Evolutionary conservation across 495 filamentous ascomycete genomes (phyloP).

Genomic region (Neurospora intermedia): DNA sequence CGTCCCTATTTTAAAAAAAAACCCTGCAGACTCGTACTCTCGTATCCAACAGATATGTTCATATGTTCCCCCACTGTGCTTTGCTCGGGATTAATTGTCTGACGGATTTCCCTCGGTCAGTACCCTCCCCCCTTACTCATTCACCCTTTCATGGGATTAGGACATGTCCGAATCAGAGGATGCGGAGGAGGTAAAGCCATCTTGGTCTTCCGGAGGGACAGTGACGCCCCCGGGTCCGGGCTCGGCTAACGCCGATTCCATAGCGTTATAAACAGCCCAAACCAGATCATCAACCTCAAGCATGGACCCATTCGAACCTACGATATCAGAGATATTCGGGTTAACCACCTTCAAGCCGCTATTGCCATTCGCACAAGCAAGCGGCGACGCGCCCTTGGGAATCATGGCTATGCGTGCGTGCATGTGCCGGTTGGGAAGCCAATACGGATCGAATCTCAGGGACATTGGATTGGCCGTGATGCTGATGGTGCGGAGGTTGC

Average conservation of each 20-base stretch:
- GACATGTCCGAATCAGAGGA: not conserved
- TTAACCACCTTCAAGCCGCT: not conserved
- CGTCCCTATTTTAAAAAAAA: not conserved
- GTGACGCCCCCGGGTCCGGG: not conserved
- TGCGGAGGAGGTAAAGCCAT: not conserved
- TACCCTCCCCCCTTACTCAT: not conserved
- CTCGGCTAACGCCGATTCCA: not conserved
- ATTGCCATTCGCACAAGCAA: not conserved
- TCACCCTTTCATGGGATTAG: not conserved
- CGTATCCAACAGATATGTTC: not conserved
- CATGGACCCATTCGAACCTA: not conserved
- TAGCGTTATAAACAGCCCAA: too few species aligned
- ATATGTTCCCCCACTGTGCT: not conserved
- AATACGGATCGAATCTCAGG: not conserved
- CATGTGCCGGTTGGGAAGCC: not conserved
- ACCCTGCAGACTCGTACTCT: not conserved
- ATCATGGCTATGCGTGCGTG: not conserved
- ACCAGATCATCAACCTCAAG: not conserved
- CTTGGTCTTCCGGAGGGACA: not conserved
- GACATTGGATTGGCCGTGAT: not conserved
- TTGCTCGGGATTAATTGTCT: not conserved
- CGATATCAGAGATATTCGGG: not conserved
- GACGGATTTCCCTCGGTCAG: not conserved
- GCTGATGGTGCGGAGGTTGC: not conserved
- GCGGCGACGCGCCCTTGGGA: not conserved